Evolutionary conservation across 73 alveolate genomes (phyloP), one percentile per base, ranked within the genome.

Genomic region (Symbiodinium pilosum): DNA sequence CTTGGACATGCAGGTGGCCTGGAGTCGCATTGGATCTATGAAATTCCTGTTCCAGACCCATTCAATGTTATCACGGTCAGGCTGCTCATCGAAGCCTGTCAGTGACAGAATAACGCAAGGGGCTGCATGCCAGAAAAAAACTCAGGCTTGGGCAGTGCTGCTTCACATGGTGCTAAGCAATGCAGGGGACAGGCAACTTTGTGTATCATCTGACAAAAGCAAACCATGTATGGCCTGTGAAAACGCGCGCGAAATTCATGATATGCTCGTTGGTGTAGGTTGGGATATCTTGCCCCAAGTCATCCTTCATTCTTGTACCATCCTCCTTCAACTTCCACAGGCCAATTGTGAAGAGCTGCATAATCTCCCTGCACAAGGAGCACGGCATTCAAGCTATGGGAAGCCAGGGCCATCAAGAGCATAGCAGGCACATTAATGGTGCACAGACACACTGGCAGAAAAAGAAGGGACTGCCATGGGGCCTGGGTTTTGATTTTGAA

Each of bases 321-420:
- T 93, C 98, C 21, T 88, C 93, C 47, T 93, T 93, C 64, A 93
- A 56, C 47, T 77, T 93, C 98, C 98, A 93, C 34, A 93, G 44
- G 41, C 98, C 98, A 34, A 93, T 93, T 34, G 98, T 47, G 69
- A 93, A 93, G 43, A 93, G 73, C 93, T 93, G 98, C 98, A 93
- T 93, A 71, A 93, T 93, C 47, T 93, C 98, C 39, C 98, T 71
- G n/a, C n/a, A n/a, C n/a, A n/a, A n/a, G n/a, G n/a, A n/a, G n/a
- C n/a, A n/a, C n/a, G n/a, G n/a, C n/a, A n/a, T n/a, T n/a, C n/a
- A n/a, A n/a, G n/a, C n/a, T n/a, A n/a, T n/a, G n/a, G n/a, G n/a
- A n/a, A n/a, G n/a, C n/a, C n/a, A n/a, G n/a, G n/a, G n/a, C n/a
- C n/a, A n/a, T n/a, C n/a, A n/a, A n/a, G n/a, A n/a, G n/a, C n/a